Conservation (phyloP, 2,329 filamentous ascomycete species). For the Teratosphaeria destructans region DNA sequence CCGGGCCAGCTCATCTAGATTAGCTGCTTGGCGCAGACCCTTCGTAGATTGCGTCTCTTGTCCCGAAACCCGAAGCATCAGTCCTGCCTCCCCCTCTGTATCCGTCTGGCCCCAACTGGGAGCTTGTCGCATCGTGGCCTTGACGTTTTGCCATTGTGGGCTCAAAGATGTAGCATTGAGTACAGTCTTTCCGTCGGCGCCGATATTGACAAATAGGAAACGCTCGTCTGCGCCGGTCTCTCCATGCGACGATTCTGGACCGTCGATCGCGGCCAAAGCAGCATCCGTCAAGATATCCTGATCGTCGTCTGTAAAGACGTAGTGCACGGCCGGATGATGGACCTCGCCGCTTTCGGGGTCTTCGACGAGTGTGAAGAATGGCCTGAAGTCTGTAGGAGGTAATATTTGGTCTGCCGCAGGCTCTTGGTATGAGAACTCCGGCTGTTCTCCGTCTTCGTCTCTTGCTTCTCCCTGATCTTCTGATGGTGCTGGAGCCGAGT, state of each 20-base stretch:
- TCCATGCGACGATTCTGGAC: constrained; percentile 27
- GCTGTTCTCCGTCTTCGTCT: neutral
- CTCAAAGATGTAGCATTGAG: constrained; percentile 62
- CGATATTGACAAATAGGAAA: constrained; percentile 47
- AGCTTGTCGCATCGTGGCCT: constrained; percentile 44
- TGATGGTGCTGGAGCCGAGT: neutral
- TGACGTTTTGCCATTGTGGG: constrained; percentile 59
- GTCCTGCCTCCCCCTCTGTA: constrained; percentile 28
- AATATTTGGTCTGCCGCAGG: constrained; percentile 8
- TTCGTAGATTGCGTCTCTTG: constrained; percentile 15
- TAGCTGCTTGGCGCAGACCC: constrained; percentile 12
- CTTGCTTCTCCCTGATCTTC: neutral
- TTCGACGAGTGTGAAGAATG: constrained; percentile 77
- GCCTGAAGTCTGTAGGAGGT: constrained; percentile 49
- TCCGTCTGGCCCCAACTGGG: constrained; percentile 53
- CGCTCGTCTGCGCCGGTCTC: constrained; percentile 33
- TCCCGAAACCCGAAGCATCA: constrained; percentile 57
- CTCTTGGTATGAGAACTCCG: constrained; percentile 1
- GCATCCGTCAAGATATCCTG: constrained; percentile 62
- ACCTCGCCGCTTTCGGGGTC: constrained; percentile 64
- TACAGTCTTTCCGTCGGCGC: constrained; percentile 41
- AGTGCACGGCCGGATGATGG: constrained; percentile 77
- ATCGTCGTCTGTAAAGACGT: constrained; percentile 90
- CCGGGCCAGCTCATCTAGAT: constrained; percentile 28
- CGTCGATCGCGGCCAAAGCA: constrained; percentile 45